Conservation (phyloP, 257 asterid species). For the Dorcoceras hygrometricum region DNA sequence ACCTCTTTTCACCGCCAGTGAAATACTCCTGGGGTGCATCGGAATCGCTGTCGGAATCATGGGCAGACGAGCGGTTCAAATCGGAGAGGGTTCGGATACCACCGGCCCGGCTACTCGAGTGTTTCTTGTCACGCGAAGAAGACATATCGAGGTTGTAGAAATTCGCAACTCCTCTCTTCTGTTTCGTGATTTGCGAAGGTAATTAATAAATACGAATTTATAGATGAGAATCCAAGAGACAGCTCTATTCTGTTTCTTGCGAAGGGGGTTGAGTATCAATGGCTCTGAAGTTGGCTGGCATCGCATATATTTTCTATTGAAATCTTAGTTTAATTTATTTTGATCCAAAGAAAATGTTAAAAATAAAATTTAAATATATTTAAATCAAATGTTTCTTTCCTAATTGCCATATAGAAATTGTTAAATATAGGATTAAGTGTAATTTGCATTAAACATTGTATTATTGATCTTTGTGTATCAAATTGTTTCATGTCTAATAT, state of each 20-base stretch:
- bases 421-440: too few relatives aligned
- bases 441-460: too few relatives aligned
- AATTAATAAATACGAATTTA: too few relatives aligned
- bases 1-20: conserved; percentile 99
- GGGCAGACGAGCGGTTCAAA: conserved; percentile 74
- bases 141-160: background rate
- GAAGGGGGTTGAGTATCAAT: background rate
- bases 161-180: background rate
- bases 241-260: background rate
- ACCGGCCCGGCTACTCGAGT: conserved; percentile 60
- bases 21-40: conserved; percentile 89
- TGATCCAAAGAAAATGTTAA: too few relatives aligned
- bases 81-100: conserved; percentile 94
- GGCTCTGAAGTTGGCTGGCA: background rate
- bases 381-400: too few relatives aligned
- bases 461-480: too few relatives aligned
- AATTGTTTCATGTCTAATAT: too few relatives aligned
- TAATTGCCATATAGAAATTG: too few relatives aligned
- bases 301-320: background rate
- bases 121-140: conserved; percentile 80
- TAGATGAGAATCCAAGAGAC: background rate
- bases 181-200: background rate
- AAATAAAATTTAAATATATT: too few relatives aligned
- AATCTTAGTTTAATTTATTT: too few relatives aligned
- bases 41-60: conserved; percentile 66